Evolutionary conservation across 257 asterid species (phyloP).

Genomic region (Euphrasia confusa): DNA sequence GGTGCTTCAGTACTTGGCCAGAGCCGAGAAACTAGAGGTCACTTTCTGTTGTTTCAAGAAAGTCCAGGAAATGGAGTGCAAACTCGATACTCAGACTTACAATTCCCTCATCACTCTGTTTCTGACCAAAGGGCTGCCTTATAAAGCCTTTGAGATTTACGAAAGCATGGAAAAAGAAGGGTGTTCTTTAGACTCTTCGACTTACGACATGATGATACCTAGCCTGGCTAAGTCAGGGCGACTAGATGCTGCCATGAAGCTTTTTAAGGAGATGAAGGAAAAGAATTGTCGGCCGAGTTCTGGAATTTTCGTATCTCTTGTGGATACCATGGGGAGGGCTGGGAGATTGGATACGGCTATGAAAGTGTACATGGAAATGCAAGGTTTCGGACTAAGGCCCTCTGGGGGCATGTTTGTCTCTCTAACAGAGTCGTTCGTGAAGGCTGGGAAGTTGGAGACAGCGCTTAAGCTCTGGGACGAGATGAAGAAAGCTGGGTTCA

Average conservation of each 20-base stretch:
- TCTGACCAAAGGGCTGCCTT: conserved; percentile 72
- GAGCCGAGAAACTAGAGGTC: conserved; percentile 92
- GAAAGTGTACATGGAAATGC: conserved; percentile 87
- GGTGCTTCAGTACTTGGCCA: conserved; percentile 82
- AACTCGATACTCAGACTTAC: conserved; percentile 67
- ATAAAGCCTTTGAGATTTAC: conserved; percentile 90
- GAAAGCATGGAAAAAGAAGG: conserved; percentile 58
- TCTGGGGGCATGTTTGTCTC: conserved; percentile 85
- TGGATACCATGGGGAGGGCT: conserved; percentile 73
- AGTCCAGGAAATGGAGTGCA: conserved; percentile 66
- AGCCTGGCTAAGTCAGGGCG: conserved; percentile 89
- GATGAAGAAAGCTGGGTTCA: conserved; percentile 84
- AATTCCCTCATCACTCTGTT: conserved; percentile 80
- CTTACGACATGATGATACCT: conserved; percentile 89
- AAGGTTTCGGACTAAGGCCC: conserved; percentile 75
- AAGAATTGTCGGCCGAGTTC: conserved; percentile 43
- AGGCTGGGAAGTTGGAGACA: conserved; percentile 84
- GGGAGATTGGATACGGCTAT: conserved; percentile 84
- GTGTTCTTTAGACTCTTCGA: conserved; percentile 69
- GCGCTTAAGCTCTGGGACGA: conserved; percentile 86
- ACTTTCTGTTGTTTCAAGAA: conserved; percentile 93
- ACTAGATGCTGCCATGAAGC: conserved; percentile 65
- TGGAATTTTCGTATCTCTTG: conserved; percentile 42
- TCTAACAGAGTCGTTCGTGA: conserved; percentile 77
- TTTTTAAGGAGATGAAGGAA: conserved; percentile 50